These are phyloP conservation scores for Quercus cerris DNA, from an alignment of 306 rosid species.

Conservation along the genomic window DNA sequence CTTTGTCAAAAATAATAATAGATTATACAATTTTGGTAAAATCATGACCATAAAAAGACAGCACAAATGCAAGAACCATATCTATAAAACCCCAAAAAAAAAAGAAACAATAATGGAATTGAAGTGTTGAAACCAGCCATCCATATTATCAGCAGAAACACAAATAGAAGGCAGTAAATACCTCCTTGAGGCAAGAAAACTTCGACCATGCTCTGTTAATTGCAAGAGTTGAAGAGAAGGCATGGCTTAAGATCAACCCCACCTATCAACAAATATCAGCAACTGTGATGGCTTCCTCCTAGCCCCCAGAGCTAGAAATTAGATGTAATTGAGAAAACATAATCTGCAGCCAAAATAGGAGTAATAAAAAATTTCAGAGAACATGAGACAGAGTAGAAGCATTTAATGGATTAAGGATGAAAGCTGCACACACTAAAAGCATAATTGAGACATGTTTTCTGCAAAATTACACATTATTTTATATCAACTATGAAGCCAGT, in stretches of 20 bases:
- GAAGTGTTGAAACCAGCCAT: conserved; percentile 8
- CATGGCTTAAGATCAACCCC: conserved; percentile 50
- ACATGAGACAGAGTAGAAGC: neutral
- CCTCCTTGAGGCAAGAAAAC: conserved; percentile 87
- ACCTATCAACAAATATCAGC: conserved; percentile 21
- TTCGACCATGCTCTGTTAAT: conserved; percentile 76
- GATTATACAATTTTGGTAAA: neutral
- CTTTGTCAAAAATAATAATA: too few species aligned
- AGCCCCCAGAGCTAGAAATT: conserved; percentile 19
- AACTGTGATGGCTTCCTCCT: conserved; percentile 24
- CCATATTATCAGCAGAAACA: conserved; percentile 5
- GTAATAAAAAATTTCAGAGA: conserved; percentile 12
- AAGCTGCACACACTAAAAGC: neutral
- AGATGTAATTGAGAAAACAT: neutral
- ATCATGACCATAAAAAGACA: neutral
- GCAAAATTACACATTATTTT: conserved; percentile 4
- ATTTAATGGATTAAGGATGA: neutral
- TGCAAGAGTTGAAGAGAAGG: conserved; percentile 90
- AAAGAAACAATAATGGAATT: conserved; percentile 3
- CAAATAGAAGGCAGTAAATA: conserved; percentile 21
- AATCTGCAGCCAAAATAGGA: conserved; percentile 23
- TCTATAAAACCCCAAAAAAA: neutral
- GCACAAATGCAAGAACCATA: conserved; percentile 1
- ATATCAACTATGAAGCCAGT: neutral
- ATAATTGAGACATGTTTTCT: neutral